Base-by-base conservation (phyloP, 768 basidiomycete species). In the Lactarius indigo region DNA sequence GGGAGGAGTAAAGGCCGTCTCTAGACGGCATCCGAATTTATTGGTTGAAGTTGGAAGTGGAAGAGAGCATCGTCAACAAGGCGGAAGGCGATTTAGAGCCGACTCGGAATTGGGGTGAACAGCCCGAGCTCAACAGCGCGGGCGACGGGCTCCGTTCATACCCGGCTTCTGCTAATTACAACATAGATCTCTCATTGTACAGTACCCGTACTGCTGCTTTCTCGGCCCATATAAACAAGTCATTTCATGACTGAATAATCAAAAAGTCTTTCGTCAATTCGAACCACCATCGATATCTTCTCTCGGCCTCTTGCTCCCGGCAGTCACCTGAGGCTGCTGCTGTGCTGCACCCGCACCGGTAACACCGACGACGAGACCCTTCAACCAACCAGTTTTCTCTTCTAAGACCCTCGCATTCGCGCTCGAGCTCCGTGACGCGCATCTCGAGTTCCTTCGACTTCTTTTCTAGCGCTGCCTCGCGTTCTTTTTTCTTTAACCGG, bases 401-500 rank as follows among this genome's bases (percentile, higher is more conserved):
- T 57, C 92, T 82, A 59, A 96, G 81, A 0, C 85, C 87, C 76
- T 96, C 94, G 76, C 95, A 95, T 77, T 96, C 94, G 75, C 90
- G 85, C 79, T 97, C 95, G 17, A 97, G 82, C 72, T 91, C 91
- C 63, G 78, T 81, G 17, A 96, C 92, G 61, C 88, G 85, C 0
- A 80, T 79, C 74, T 94, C 91, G 18, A 96, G 82, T 74, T 96
- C 93, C 79, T 93, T 94, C 18, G 91, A 87, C 72, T 87, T 88
- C 52, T 82, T 84, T 78, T 96, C 95, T 26, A 96, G 80, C 18
- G 95, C 94, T 2, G 86, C 89, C 78, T 97, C 95, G 17, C 95
- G 83, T 77, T 96, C 93, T 81, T 97, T 97, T 83, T 97, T 97
- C 84, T 96, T 97, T 73, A 94, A 77, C 66, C 94, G 85, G 83